Evolutionary conservation across 495 filamentous ascomycete genomes (phyloP).

Genomic region (Penicillium paxilli): DNA sequence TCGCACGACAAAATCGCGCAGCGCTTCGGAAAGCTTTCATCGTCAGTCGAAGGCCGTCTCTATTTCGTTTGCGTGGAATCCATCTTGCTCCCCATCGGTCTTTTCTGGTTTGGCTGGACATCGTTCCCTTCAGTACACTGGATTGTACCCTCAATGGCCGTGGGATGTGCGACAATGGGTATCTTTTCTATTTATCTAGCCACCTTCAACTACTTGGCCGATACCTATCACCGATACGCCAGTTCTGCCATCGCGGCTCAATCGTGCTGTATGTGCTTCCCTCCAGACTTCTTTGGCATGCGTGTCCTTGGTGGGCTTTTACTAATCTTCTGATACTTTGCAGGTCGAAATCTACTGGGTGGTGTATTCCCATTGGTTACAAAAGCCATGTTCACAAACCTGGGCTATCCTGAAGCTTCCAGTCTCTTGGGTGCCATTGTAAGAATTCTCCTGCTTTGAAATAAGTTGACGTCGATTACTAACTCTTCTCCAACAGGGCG

Average conservation of each 20-base stretch:
- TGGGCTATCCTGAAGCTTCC: slow-evolving; percentile 72
- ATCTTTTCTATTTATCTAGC: slow-evolving; percentile 89
- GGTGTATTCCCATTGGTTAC: slow-evolving; percentile 83
- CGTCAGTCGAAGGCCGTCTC: slow-evolving; percentile 73
- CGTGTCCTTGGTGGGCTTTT: neutral
- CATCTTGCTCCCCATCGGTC: slow-evolving; percentile 66
- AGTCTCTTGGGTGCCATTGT: slow-evolving; percentile 75
- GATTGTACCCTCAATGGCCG: slow-evolving; percentile 72
- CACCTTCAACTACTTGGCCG: slow-evolving; percentile 93
- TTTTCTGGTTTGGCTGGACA: slow-evolving; percentile 85
- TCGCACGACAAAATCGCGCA: slow-evolving; percentile 62
- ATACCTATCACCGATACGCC: slow-evolving; percentile 82
- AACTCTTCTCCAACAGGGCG: slow-evolving; percentile 36
- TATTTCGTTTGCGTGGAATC: slow-evolving; percentile 80
- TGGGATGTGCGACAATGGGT: slow-evolving; percentile 78
- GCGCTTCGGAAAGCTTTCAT: slow-evolving; percentile 41
- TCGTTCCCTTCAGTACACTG: slow-evolving; percentile 67
- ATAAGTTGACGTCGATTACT: neutral
- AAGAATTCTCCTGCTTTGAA: slow-evolving; percentile 14
- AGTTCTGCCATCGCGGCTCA: slow-evolving; percentile 88
- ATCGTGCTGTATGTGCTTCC: slow-evolving; percentile 58
- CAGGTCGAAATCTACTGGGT: slow-evolving; percentile 76
- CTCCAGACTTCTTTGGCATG: neutral
- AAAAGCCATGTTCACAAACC: slow-evolving; percentile 63
- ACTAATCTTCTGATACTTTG: neutral